These are phyloP conservation scores for Endoconidiophora laricicola DNA, from an alignment of 2,329 filamentous ascomycete species.

Conservation along the genomic window DNA sequence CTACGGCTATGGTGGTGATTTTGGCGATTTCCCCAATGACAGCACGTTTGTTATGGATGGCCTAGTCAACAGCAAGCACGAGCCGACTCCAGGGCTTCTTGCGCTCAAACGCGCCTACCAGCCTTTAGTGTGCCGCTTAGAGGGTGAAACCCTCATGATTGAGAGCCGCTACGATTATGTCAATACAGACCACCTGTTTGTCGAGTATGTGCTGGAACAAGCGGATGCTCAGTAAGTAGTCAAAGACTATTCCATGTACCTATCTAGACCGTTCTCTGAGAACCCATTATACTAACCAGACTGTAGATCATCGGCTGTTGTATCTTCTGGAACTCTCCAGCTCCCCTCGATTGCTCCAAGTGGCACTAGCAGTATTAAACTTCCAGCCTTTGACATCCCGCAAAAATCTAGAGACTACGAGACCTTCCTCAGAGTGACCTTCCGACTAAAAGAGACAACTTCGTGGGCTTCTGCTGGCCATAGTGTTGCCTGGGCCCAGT, in stretches of 20 bases:
- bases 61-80: conserved; percentile 31
- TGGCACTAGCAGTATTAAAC: no score
- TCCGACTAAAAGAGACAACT: conserved; percentile 26
- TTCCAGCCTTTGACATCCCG: no score
- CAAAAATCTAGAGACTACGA: background rate
- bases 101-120: conserved; percentile 44
- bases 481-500: conserved; percentile 38
- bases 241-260: conserved; percentile 15
- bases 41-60: conserved; percentile 43
- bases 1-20: conserved; percentile 42
- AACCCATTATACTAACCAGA: conserved; percentile 13
- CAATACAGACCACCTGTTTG: conserved; percentile 29
- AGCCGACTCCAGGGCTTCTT: conserved; percentile 31
- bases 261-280: no score
- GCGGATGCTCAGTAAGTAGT: conserved; percentile 17
- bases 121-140: conserved; percentile 36
- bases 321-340: no score
- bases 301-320: background rate
- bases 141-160: conserved; percentile 27
- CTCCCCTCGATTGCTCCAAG: no score
- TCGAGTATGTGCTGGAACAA: conserved; percentile 15
- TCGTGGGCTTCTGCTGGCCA: conserved; percentile 36
- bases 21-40: conserved; percentile 43
- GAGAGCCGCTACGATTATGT: conserved; percentile 39
- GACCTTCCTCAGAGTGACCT: conserved; percentile 24